Evolutionary conservation across 2,329 filamentous ascomycete species (phyloP).

Genomic region (Escovopsis sp.): DNA sequence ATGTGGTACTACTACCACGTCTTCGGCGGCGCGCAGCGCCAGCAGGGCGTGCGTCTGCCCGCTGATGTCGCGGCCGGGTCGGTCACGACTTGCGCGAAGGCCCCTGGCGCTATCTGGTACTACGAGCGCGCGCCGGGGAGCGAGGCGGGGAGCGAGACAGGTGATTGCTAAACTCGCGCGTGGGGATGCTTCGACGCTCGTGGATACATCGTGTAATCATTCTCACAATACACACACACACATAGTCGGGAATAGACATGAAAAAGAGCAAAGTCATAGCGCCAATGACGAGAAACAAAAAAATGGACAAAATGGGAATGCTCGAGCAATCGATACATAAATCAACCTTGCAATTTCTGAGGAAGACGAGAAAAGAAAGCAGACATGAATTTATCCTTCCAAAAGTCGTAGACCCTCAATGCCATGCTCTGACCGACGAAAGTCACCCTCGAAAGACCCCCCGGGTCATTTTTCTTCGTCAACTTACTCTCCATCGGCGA

Average conservation of each 20-base stretch:
- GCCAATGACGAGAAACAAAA: too few relatives aligned
- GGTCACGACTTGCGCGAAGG: constrained; percentile 39
- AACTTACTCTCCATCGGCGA: constrained; percentile 32
- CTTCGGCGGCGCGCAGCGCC: constrained; percentile 40
- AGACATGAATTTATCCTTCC: background rate
- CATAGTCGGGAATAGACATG: too few relatives aligned
- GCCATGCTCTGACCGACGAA: background rate
- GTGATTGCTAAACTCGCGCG: too few relatives aligned
- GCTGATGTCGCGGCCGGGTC: constrained; percentile 32
- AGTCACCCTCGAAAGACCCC: background rate
- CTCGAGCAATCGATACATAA: too few relatives aligned
- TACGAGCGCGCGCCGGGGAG: constrained; percentile 29
- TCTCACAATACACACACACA: too few relatives aligned
- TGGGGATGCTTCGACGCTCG: too few relatives aligned
- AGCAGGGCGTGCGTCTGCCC: constrained; percentile 27
- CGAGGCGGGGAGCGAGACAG: constrained; percentile 5
- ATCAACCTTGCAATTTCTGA: too few relatives aligned
- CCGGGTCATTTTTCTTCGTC: background rate
- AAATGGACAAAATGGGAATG: too few relatives aligned
- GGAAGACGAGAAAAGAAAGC: too few relatives aligned
- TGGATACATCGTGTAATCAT: too few relatives aligned
- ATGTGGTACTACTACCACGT: constrained; percentile 54
- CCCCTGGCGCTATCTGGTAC: constrained; percentile 38
- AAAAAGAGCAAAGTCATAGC: too few relatives aligned
- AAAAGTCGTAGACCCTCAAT: background rate